Evolutionary conservation across 768 basidiomycete species (phyloP).

Genomic region (Cystofilobasidium macerans): DNA sequence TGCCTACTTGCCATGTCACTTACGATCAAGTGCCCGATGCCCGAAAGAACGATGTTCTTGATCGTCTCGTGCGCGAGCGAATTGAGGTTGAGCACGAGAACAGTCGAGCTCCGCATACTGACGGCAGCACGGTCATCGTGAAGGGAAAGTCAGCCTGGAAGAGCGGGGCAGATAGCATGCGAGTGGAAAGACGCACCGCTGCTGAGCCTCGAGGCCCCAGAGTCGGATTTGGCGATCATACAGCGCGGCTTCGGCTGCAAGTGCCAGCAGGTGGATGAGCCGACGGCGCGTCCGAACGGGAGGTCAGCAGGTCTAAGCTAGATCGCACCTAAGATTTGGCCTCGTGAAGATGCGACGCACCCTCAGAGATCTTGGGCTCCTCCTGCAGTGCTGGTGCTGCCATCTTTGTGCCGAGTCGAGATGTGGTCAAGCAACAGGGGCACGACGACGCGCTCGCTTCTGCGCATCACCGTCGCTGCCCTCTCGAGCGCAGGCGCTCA

Average conservation of each 20-base stretch:
- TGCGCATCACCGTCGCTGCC: too few species aligned
- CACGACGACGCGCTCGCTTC: too few species aligned
- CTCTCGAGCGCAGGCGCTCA: too few species aligned
- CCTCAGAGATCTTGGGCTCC: constrained; percentile 13
- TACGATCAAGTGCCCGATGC: constrained; percentile 72
- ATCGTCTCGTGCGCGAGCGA: constrained; percentile 86
- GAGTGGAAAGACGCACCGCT: constrained; percentile 49
- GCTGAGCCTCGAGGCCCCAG: constrained; percentile 97
- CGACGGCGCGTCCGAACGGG: background rate
- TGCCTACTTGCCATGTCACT: too few species aligned
- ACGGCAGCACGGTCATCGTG: background rate
- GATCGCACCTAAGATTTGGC: background rate
- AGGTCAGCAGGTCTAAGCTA: background rate
- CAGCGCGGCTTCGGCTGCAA: constrained; percentile 50
- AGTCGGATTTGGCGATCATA: constrained; percentile 95
- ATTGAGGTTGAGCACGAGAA: constrained; percentile 64
- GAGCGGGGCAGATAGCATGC: background rate
- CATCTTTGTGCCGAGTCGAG: background rate
- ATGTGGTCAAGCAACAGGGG: too few species aligned
- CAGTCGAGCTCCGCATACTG: constrained; percentile 89
- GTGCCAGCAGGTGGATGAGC: background rate
- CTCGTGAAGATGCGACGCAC: background rate
- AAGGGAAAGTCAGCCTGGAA: background rate
- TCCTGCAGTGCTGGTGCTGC: background rate
- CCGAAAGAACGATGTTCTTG: constrained; percentile 95